Evolutionary conservation across 1,284 basidiomycete genomes (phyloP).

Genomic region (Irpex sp.): DNA sequence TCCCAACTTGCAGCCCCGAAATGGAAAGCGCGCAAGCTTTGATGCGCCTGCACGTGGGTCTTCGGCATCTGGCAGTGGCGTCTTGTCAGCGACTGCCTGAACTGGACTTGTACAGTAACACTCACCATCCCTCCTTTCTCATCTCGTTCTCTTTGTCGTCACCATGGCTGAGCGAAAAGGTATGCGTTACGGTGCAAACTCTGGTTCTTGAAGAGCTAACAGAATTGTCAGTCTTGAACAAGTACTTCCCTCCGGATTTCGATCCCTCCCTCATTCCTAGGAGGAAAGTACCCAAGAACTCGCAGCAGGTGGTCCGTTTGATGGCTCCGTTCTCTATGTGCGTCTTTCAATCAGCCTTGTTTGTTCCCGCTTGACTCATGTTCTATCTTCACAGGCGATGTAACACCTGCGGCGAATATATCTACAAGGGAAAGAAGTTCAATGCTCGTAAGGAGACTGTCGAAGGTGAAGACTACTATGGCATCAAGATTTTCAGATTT

Average conservation of each 20-base stretch:
- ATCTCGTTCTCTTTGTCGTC: constrained; percentile 6
- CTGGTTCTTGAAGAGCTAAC: background rate
- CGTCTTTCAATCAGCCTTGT: constrained; percentile 18
- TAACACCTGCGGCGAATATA: constrained; percentile 95
- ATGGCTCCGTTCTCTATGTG: constrained; percentile 99
- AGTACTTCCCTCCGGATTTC: constrained; percentile 93
- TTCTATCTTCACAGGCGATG: constrained; percentile 60
- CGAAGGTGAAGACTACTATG: constrained; percentile 95
- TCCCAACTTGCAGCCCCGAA: constrained; percentile 21
- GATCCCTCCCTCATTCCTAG: constrained; percentile 96
- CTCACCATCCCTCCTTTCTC: background rate
- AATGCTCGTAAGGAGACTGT: constrained; percentile 99
- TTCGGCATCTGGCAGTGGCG: background rate
- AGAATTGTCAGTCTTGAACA: constrained; percentile 70
- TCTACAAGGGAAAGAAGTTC: constrained; percentile 99
- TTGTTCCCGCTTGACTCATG: background rate
- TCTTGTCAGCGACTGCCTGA: too few species aligned
- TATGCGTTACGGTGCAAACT: constrained; percentile 21
- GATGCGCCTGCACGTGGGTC: background rate
- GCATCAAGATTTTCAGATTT: constrained; percentile 92
- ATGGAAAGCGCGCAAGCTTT: background rate
- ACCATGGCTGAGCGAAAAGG: constrained; percentile 90
- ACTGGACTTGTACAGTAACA: background rate
- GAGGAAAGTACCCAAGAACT: constrained; percentile 84
- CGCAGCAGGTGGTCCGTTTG: constrained; percentile 94